Evolutionary conservation across 2,329 filamentous ascomycete genomes (phyloP).

Genomic region (Aspergillus felis): DNA sequence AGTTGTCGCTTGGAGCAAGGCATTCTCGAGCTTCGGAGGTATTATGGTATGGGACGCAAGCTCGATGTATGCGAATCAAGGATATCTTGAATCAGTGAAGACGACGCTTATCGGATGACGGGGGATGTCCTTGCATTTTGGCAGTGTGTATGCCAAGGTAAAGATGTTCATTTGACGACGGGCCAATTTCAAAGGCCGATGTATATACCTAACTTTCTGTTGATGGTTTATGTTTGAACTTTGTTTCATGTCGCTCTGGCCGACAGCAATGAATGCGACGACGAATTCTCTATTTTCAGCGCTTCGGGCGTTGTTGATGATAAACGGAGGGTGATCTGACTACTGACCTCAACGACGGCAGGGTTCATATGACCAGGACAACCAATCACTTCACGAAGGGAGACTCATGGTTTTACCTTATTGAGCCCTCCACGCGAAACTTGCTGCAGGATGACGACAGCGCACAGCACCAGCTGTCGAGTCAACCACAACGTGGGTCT

Average conservation of each 20-base stretch:
- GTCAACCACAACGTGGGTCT: not conserved
- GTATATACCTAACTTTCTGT: not conserved
- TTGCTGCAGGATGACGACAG: not conserved
- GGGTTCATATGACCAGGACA: not conserved
- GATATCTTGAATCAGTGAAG: constrained; percentile 50
- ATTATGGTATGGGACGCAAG: constrained; percentile 68
- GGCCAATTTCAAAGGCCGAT: not conserved
- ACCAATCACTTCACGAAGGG: not conserved
- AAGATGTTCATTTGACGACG: not conserved
- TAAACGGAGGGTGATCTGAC: not conserved
- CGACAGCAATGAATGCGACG: not conserved
- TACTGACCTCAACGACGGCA: not conserved
- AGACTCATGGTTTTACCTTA: not conserved
- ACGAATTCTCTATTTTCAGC: not conserved
- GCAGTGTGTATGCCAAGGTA: not conserved
- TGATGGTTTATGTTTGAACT: not conserved
- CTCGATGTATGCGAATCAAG: constrained; percentile 56
- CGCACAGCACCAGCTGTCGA: not conserved
- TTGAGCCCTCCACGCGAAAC: not conserved
- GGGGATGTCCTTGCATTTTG: not conserved
- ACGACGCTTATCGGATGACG: constrained; percentile 17
- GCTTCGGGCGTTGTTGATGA: not conserved
- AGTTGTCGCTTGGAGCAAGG: constrained; percentile 53
- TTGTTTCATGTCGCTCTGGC: not conserved
- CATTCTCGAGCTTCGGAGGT: constrained; percentile 60